Evolutionary conservation across 2,329 filamentous ascomycete species (phyloP).

Genomic region (Dothidotthia symphoricarpi): DNA sequence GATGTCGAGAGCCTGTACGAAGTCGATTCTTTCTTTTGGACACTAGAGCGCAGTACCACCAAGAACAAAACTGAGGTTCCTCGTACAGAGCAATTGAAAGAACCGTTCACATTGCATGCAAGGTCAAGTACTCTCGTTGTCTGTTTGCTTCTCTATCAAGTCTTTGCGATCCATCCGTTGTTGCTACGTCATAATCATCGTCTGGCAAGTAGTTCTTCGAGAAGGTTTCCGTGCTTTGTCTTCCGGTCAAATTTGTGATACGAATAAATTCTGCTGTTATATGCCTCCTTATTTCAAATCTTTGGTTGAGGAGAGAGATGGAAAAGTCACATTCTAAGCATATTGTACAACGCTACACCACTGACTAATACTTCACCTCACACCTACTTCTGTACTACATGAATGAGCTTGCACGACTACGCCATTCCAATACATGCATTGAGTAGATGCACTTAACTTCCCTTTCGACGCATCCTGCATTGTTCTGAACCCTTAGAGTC

Average conservation of each 20-base stretch:
- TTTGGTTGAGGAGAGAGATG: conserved; percentile 13
- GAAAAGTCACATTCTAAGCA: conserved; percentile 35
- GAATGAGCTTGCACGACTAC: conserved; percentile 30
- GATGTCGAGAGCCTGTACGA: too few species aligned
- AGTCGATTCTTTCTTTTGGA: too few species aligned
- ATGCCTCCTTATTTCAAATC: conserved; percentile 16
- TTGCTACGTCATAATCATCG: conserved; percentile 5
- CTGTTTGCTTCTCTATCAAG: not conserved
- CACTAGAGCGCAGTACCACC: too few species aligned
- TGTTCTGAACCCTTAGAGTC: conserved; percentile 13
- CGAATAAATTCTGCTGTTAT: conserved; percentile 15
- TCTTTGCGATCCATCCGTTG: conserved; percentile 12
- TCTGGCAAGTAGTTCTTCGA: conserved; percentile 3
- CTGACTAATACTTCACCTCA: conserved; percentile 20
- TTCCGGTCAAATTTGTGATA: conserved; percentile 7
- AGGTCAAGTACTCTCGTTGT: not conserved
- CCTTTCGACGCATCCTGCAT: conserved; percentile 26
- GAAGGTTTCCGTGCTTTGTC: conserved; percentile 5
- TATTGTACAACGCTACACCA: conserved; percentile 28
- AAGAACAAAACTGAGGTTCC: too few species aligned
- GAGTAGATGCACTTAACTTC: conserved; percentile 23
- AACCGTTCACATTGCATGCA: too few species aligned
- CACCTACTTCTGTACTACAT: conserved; percentile 19
- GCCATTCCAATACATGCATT: conserved; percentile 32
- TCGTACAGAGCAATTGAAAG: too few species aligned